Evolutionary conservation across 2,329 filamentous ascomycete genomes (phyloP).

Genomic region (Ceratocystis huliohia): DNA sequence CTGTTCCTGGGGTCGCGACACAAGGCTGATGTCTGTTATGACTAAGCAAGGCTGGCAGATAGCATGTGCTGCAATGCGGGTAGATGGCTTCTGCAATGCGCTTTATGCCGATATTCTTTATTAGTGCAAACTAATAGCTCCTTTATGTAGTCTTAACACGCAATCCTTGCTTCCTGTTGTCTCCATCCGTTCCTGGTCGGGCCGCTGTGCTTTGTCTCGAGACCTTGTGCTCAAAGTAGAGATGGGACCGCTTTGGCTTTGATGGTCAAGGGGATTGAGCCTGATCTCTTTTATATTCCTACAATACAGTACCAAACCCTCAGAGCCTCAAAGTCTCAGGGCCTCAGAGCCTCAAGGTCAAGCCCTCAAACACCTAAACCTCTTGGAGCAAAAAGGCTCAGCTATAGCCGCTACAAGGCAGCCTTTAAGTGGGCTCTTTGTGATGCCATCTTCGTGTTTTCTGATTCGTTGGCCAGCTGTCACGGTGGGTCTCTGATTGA

Average conservation of each 20-base stretch:
- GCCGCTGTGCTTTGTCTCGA: neutral
- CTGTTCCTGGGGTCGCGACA: conserved; percentile 12
- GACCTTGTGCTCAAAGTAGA: neutral
- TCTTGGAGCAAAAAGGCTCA: neutral
- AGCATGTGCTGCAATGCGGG: no score
- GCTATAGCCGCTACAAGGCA: neutral
- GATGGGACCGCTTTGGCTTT: neutral
- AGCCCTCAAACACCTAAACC: neutral
- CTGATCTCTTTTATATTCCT: no score
- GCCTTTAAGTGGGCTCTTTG: conserved; percentile 8
- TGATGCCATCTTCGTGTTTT: conserved; percentile 18
- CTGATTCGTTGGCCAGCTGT: conserved; percentile 17
- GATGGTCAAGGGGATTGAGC: no score
- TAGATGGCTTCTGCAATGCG: no score
- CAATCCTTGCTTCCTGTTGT: neutral
- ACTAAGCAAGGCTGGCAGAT: conserved; percentile 20
- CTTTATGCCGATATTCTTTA: neutral
- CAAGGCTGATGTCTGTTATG: conserved; percentile 13
- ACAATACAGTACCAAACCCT: no score
- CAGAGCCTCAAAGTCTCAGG: no score
- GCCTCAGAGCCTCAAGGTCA: no score
- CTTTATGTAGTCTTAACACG: neutral
- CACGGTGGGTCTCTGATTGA: conserved; percentile 12
- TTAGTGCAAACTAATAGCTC: neutral
- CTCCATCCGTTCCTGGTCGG: neutral